A percentile compares a stretch with the other conserved stretches of the same genome.
Evolutionary conservation across 164 flowering plant genomes (phyloP).

Genomic region (Stephania yunnanensis): DNA sequence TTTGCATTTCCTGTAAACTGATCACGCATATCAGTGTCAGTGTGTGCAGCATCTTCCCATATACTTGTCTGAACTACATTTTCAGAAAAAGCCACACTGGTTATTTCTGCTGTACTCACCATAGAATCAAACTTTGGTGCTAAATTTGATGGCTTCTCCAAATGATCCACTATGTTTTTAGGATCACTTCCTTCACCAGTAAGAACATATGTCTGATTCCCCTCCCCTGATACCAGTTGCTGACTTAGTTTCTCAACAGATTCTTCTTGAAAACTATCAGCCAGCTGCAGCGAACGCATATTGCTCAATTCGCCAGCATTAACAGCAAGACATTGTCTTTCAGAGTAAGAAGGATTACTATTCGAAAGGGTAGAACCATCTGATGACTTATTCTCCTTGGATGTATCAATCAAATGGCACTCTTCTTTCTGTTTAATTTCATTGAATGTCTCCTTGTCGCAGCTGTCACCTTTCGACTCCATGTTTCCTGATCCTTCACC

Average conservation of each 20-base stretch:
- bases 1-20: slow-evolving; percentile 10
- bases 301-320: slow-evolving; percentile 15
- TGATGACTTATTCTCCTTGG: slow-evolving; percentile 10
- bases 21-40: slow-evolving; percentile 17
- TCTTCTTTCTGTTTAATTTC: slow-evolving; percentile 15
- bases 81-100: slow-evolving; percentile 13
- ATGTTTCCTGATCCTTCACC: slow-evolving; percentile 17
- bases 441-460: slow-evolving; percentile 13
- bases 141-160: slow-evolving; percentile 14
- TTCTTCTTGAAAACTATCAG: slow-evolving; percentile 9
- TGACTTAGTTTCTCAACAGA: slow-evolving; percentile 12
- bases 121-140: slow-evolving; percentile 14
- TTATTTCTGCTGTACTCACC: slow-evolving; percentile 13
- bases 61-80: slow-evolving; percentile 12
- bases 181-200: slow-evolving; percentile 11
- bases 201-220: slow-evolving; percentile 16
- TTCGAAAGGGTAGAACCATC: slow-evolving; percentile 18
- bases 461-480: slow-evolving; percentile 8
- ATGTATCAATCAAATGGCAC: slow-evolving; percentile 11
- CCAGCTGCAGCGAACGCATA: slow-evolving; percentile 15
- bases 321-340: slow-evolving; percentile 9
- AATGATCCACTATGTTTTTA: slow-evolving; percentile 9
- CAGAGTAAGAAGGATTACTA: slow-evolving; percentile 2
- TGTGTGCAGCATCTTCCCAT: slow-evolving; percentile 13
- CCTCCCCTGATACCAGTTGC: slow-evolving; percentile 10